Evolutionary conservation across 768 basidiomycete genomes (phyloP).

Genomic region (Cantharellus cinnabarinus): DNA sequence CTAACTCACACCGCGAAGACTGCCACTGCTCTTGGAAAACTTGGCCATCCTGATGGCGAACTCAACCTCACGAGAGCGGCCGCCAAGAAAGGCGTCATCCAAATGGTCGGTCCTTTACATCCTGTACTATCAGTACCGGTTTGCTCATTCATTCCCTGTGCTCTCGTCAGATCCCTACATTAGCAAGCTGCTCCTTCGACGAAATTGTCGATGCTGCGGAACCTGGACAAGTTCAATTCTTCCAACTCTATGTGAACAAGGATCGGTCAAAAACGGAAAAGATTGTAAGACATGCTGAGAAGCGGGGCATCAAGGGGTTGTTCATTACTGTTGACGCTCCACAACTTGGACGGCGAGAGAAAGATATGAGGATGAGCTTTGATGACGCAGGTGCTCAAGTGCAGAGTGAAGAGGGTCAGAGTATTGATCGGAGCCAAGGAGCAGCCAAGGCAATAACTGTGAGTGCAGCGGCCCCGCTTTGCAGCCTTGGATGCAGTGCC

Average conservation of each 20-base stretch:
- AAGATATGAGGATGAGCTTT: constrained; percentile 97
- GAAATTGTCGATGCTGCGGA: constrained; percentile 77
- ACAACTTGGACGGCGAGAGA: constrained; percentile 82
- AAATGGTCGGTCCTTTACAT: constrained; percentile 31
- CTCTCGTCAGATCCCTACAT: constrained; percentile 60
- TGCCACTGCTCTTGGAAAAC: constrained; percentile 82
- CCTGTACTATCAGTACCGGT: neutral
- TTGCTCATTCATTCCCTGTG: neutral
- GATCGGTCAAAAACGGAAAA: constrained; percentile 70
- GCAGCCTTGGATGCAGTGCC: neutral
- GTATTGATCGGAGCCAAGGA: constrained; percentile 68
- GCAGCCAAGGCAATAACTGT: constrained; percentile 87
- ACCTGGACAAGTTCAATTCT: constrained; percentile 61
- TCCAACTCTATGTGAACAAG: constrained; percentile 83
- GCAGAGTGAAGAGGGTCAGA: constrained; percentile 26
- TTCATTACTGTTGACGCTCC: constrained; percentile 98
- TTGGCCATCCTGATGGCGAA: constrained; percentile 92
- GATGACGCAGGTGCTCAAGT: constrained; percentile 47
- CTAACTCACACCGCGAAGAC: constrained; percentile 19
- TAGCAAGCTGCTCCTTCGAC: constrained; percentile 90
- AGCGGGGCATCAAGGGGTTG: constrained; percentile 73
- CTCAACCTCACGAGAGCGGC: constrained; percentile 78
- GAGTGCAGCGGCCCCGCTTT: constrained; percentile 13
- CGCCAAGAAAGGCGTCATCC: constrained; percentile 53
- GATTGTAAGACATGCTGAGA: constrained; percentile 77